Percentiles rank a stretch among this genome's conserved stretches.
phyloP scores from a whole-genome alignment of 148 eudicot species.

The Chenopodium berlandieri region DNA sequence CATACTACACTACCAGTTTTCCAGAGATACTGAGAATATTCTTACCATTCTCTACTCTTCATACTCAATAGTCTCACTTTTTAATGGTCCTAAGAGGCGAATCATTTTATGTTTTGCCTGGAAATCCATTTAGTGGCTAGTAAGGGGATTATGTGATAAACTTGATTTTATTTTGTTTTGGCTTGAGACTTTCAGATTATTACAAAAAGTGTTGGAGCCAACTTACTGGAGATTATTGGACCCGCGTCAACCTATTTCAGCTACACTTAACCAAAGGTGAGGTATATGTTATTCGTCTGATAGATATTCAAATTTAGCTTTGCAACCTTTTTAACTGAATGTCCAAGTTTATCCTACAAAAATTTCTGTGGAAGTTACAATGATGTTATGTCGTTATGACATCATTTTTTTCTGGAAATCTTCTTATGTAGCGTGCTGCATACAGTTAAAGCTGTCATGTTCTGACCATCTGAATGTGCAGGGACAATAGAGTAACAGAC shows the following conservation, averaged over 20 bases:
- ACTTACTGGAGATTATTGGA: conserved; percentile 7
- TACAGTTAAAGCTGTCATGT: not conserved
- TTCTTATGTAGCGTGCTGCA: not conserved
- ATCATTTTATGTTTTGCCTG: not conserved
- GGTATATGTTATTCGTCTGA: not conserved
- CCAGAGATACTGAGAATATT: not conserved
- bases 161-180: too few species aligned
- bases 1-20: not conserved
- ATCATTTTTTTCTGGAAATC: not conserved
- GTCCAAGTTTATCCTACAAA: not conserved
- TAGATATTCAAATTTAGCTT: not conserved
- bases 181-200: too few species aligned
- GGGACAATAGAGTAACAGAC: not conserved
- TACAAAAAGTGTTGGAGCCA: not conserved
- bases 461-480: not conserved
- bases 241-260: not conserved
- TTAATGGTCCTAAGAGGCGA: not conserved
- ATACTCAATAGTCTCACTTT: not conserved
- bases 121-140: too few species aligned
- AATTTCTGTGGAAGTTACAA: not conserved
- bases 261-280: not conserved
- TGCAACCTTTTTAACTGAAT: not conserved
- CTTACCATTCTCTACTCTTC: not conserved
- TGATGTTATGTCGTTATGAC: not conserved
- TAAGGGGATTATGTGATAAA: too few species aligned